Percentiles rank a stretch among this genome's conserved stretches.
Evolutionary conservation across 805 yeast genomes (phyloP).

Genomic region (Candida ponderosae): DNA sequence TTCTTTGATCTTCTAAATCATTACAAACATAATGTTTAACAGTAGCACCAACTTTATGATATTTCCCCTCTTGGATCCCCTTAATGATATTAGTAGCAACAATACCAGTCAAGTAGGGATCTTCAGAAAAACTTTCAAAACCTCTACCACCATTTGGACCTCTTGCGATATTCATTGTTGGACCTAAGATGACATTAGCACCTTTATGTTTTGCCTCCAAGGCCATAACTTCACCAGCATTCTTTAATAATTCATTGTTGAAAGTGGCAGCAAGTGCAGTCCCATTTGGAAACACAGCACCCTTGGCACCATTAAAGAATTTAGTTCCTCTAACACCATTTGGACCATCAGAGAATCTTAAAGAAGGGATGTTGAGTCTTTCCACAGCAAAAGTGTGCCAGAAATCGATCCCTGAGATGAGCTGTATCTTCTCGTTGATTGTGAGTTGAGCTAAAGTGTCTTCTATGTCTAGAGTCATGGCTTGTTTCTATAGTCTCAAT

Average conservation of each 20-base stretch:
- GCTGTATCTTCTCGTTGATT: conserved; percentile 18
- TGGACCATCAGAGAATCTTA: conserved; percentile 53
- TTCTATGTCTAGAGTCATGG: no score
- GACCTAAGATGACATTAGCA: conserved; percentile 42
- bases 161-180: conserved; percentile 45
- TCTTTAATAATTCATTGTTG: conserved; percentile 38
- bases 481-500: no score
- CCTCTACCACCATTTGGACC: conserved; percentile 57
- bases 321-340: conserved; percentile 56
- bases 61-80: conserved; percentile 45
- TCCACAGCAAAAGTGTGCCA: conserved; percentile 42
- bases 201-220: conserved; percentile 46
- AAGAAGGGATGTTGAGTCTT: conserved; percentile 34
- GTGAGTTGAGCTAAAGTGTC: conserved; percentile 18
- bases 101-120: conserved; percentile 42
- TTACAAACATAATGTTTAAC: conserved; percentile 59
- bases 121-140: conserved; percentile 57
- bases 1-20: conserved; percentile 52
- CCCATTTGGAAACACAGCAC: conserved; percentile 53
- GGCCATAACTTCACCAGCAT: conserved; percentile 47
- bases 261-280: conserved; percentile 53
- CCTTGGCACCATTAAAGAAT: conserved; percentile 36
- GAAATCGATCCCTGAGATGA: conserved; percentile 36
- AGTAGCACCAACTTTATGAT: conserved; percentile 47
- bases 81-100: conserved; percentile 40